These are phyloP conservation scores for Hortiboletus campestris DNA, from an alignment of 768 basidiomycete genomes.

Conservation along the genomic window DNA sequence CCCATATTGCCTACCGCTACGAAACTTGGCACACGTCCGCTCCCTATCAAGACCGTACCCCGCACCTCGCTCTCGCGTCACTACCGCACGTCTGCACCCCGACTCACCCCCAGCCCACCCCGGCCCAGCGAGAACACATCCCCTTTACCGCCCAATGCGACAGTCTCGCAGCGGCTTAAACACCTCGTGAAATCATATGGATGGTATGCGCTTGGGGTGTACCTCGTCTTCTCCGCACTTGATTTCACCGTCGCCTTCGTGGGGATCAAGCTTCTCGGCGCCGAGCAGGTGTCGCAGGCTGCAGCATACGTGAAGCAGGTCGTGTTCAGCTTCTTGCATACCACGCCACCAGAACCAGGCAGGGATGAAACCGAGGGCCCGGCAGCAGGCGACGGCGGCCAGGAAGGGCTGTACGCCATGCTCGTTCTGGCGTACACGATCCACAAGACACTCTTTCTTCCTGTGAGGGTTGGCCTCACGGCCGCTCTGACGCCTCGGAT, in stretches of 20 bases:
- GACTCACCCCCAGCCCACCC: conserved; percentile 39
- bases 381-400: conserved; percentile 37
- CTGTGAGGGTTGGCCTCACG: conserved; percentile 85
- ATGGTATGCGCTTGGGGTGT: conserved; percentile 94
- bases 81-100: conserved; percentile 49
- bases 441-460: conserved; percentile 92
- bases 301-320: conserved; percentile 55
- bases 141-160: conserved; percentile 45
- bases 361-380: conserved; percentile 57
- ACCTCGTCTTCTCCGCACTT: conserved; percentile 65
- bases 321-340: conserved; percentile 43
- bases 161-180: conserved; percentile 71
- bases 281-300: conserved; percentile 80
- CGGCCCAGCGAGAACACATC: conserved; percentile 6
- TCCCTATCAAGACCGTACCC: neutral
- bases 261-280: conserved; percentile 83
- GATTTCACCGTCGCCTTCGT: conserved; percentile 87
- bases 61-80: conserved; percentile 36
- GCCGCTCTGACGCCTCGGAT: conserved; percentile 81
- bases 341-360: conserved; percentile 63
- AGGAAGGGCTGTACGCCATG: conserved; percentile 88
- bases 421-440: conserved; percentile 89
- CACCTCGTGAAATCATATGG: conserved; percentile 90
- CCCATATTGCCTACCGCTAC: conserved; percentile 51
- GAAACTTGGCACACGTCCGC: conserved; percentile 32